Evolutionary conservation across 176 grass and related monocot species (phyloP), one percentile per base, ranked within the genome.

Genomic region (Zoysia japonica): DNA sequence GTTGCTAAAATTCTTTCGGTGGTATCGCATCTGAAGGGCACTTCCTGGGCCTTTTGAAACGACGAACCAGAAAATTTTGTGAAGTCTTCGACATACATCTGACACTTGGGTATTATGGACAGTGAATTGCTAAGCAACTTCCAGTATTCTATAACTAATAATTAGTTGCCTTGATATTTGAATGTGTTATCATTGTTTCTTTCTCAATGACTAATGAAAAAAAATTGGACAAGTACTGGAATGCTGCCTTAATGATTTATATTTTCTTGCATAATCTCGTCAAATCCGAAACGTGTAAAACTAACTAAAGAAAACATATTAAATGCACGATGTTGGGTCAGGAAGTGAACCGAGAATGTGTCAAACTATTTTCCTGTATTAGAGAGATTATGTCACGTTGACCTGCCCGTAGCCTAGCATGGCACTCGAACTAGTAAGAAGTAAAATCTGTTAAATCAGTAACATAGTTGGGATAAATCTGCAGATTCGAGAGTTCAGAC

Each of bases 31-130:
- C 81, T 19, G 79, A 85, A 14, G 89, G 91, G 68, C 77, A 86
- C 56, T 93, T 99, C 71, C 54, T 99, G 55, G 90, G 92, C 76
- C 96, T 99, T 66, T 92, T 93, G 6, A 98, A 98, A 86, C 75
- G 60, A 28, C 16, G 90, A 95, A 60, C 87, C 88, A 5, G 90
- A 93, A 53, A 95, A 83, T 75, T 91, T 93, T 74, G 96, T 95
- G 49, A 94, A 87, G 86, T 74, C 20, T 57, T 56, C 0, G 67
- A 14, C 13, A 46, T 51, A 7, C 47, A 60, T 79, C 61, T 47
- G 9, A 42, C 54, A 61, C 74, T 61, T 63, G 54, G 2, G 8
- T 57, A 6, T 69, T 75, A 17, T 16, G 47, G 16, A 40, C 47
- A 45, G 74, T 67, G 9, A 64, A 40, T 55, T 13, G 40, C 17